Evolutionary conservation across 176 grass and related monocot species (phyloP), one percentile per base, ranked within the genome.

Genomic region (Coix lacrymajobi): DNA sequence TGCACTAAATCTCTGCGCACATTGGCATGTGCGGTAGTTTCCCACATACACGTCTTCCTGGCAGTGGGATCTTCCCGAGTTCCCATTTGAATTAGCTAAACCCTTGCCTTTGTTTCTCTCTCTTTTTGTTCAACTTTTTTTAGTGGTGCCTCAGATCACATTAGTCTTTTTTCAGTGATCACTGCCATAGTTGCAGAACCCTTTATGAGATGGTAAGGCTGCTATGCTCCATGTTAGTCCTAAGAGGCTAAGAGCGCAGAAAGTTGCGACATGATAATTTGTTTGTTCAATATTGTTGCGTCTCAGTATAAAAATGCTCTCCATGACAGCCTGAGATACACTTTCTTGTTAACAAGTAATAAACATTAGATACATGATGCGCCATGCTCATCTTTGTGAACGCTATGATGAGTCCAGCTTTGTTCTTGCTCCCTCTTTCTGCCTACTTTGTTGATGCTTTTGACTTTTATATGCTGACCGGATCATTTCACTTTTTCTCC

Each of bases 401-500:
- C 7, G 44, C 43, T 73, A 66, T 80, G 43, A 83, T 88, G 75
- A 52, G 86, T 71, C 41, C 78, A 89, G 43, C 83, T 85, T 85
- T 89, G 63, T 77, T 85, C 71, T 69, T 81, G 80, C 26, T 44
- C 62, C 68, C 73, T 83, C 66, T 86, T 80, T 76, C 67, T 40
- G 79, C 30, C 45, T 86, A 36, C 88, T 82, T 71, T 90, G 78
- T 24, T 67, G 79, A 60, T 86, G 79, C 88, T 66, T 86, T 90
- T 72, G 58, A 49, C 83, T 86, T 90, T 86, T 90, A 37, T 73
- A 40, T 22, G 83, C 73, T 90, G 88, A 83, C 83, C 79, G 13
- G 76, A 86, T 79, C 83, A 51, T 83, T 77, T 66, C 37, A 19
- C 83, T 25, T 40, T 64, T 64, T 54, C 75, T 71, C 40, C 62